Evolutionary conservation across 2,329 filamentous ascomycete genomes (phyloP).

Genomic region (Ophiognomonia clavigignenti-juglandacearum): DNA sequence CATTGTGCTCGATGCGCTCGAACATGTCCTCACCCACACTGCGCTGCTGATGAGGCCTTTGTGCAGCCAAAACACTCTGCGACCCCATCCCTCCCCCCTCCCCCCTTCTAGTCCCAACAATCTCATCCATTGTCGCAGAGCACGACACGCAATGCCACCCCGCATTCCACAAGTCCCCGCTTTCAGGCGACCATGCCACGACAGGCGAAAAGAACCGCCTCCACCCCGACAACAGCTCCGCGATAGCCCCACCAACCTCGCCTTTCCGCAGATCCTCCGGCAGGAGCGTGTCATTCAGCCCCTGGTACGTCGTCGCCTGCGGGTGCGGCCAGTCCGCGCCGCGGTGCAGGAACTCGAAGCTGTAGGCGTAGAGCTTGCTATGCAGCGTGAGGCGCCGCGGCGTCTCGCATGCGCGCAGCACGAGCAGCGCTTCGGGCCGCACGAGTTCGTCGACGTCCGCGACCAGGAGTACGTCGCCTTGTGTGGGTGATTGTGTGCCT

Average conservation of each 20-base stretch:
- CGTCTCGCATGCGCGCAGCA: slow-evolving; percentile 47
- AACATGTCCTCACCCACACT: slow-evolving; percentile 39
- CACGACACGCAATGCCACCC: slow-evolving; percentile 61
- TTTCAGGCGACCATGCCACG: slow-evolving; percentile 33
- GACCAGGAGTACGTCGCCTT: slow-evolving; percentile 53
- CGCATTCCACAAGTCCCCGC: slow-evolving; percentile 41
- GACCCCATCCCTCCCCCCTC: slow-evolving; percentile 51
- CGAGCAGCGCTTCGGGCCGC: slow-evolving; percentile 42
- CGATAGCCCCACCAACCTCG: slow-evolving; percentile 22
- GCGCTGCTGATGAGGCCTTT: slow-evolving; percentile 40
- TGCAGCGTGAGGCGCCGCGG: slow-evolving; percentile 47
- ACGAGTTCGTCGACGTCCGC: slow-evolving; percentile 59
- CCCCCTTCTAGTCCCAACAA: slow-evolving; percentile 54
- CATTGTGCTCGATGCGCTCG: slow-evolving; percentile 42
- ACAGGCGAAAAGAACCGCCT: no score
- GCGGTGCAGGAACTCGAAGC: slow-evolving; percentile 47
- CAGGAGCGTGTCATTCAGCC: slow-evolving; percentile 39
- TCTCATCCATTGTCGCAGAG: slow-evolving; percentile 50
- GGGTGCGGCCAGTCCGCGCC: slow-evolving; percentile 51
- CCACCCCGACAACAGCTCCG: no score
- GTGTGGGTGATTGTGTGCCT: slow-evolving; percentile 34
- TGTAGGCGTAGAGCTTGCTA: slow-evolving; percentile 53
- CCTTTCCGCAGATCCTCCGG: slow-evolving; percentile 50
- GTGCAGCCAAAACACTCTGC: slow-evolving; percentile 48
- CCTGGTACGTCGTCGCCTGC: slow-evolving; percentile 53